Conservation (phyloP, 2,329 filamentous ascomycete genomes). For the Teratosphaeria epicoccoides region DNA sequence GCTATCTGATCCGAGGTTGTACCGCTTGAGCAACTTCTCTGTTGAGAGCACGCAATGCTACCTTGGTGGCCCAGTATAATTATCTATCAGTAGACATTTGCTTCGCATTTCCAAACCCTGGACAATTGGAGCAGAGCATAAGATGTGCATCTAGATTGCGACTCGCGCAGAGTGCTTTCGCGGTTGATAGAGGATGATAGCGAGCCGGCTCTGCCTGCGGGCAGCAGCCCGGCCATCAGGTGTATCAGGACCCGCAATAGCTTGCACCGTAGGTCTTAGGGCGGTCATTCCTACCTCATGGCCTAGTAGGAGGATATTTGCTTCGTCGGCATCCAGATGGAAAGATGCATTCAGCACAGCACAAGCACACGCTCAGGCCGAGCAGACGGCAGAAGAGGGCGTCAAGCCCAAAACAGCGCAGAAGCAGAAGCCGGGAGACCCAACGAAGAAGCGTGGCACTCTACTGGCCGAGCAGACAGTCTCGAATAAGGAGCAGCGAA, state of each 20-base stretch:
- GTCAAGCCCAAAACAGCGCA: slow-evolving; percentile 27
- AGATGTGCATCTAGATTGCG: background rate
- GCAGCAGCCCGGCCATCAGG: slow-evolving; percentile 11
- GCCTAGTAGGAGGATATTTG: slow-evolving; percentile 31
- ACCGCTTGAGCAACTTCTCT: background rate
- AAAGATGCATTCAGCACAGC: slow-evolving; percentile 26
- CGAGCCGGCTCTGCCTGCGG: slow-evolving; percentile 17
- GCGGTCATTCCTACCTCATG: slow-evolving; percentile 5
- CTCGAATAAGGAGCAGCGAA: slow-evolving; percentile 76
- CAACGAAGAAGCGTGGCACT: slow-evolving; percentile 14
- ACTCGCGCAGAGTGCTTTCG: background rate
- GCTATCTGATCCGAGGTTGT: background rate
- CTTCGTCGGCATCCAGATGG: slow-evolving; percentile 33
- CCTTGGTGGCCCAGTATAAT: background rate
- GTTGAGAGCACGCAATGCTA: background rate
- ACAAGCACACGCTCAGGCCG: slow-evolving; percentile 14
- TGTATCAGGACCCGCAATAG: background rate
- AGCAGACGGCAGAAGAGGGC: slow-evolving; percentile 18
- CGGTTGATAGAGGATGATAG: slow-evolving; percentile 13
- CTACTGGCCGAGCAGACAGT: slow-evolving; percentile 55
- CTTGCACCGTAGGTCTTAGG: slow-evolving; percentile 6
- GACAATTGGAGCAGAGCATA: background rate
- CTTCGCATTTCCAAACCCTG: background rate
- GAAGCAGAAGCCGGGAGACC: slow-evolving; percentile 20
- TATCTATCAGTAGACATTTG: background rate